Conservation (phyloP, 805 yeast species). For the Peterozyma toletana region DNA sequence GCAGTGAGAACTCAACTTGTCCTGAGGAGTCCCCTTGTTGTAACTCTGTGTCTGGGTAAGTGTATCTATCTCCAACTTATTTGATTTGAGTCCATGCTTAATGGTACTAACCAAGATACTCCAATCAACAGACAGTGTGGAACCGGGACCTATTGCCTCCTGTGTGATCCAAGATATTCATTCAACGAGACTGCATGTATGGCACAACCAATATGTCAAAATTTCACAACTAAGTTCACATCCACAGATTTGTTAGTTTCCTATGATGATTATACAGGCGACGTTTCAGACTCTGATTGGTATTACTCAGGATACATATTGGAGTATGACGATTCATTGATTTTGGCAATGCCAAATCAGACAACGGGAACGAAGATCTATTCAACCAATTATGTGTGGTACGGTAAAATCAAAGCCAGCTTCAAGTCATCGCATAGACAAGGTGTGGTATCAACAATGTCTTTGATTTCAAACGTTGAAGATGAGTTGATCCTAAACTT, state of each 20-base stretch:
- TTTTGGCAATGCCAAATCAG: slow-evolving; percentile 73
- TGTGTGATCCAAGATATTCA: slow-evolving; percentile 77
- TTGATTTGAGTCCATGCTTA: slow-evolving; percentile 16
- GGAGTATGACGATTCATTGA: slow-evolving; percentile 47
- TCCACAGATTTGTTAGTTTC: slow-evolving; percentile 17
- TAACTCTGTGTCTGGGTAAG: slow-evolving; percentile 57
- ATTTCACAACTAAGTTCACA: slow-evolving; percentile 34
- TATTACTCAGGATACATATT: slow-evolving; percentile 53
- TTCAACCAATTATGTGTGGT: slow-evolving; percentile 78
- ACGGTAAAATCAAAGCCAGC: slow-evolving; percentile 68
- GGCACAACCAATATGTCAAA: slow-evolving; percentile 75
- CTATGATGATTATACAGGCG: slow-evolving; percentile 44
- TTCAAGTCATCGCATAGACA: slow-evolving; percentile 65
- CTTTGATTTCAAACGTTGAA: slow-evolving; percentile 74
- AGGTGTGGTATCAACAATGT: slow-evolving; percentile 83
- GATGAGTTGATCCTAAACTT: slow-evolving; percentile 90
- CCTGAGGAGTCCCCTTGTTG: slow-evolving; percentile 85
- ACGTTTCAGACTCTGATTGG: slow-evolving; percentile 63
- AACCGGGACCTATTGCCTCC: slow-evolving; percentile 52
- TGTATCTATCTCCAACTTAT: slow-evolving; percentile 62
- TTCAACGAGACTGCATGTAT: slow-evolving; percentile 64
- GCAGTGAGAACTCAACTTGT: slow-evolving; percentile 52
- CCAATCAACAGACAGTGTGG: slow-evolving; percentile 16
- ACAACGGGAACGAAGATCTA: slow-evolving; percentile 76
- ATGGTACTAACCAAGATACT: slow-evolving; percentile 22